Percentiles rank a stretch among this genome's conserved stretches.
Conservation (phyloP, 768 basidiomycete species). For the Collybiopsis luxurians region DNA sequence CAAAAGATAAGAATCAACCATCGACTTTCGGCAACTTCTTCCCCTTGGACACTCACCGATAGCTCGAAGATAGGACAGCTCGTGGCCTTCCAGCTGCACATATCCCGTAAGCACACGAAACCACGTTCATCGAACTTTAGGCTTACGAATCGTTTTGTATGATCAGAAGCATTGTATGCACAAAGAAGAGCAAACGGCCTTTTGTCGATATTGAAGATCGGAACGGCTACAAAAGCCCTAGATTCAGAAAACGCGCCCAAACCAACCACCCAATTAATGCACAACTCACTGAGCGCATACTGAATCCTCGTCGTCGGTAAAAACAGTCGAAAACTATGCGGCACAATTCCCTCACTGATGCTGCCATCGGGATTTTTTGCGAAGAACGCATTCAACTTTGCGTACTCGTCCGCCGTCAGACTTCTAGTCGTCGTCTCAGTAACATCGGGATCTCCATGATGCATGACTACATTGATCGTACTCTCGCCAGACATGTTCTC, state of each 20-base stretch:
- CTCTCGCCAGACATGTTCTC: slow-evolving; percentile 66
- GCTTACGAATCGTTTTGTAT: slow-evolving; percentile 77
- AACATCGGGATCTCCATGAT: slow-evolving; percentile 59
- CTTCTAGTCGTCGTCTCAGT: slow-evolving; percentile 49
- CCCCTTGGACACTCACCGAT: slow-evolving; percentile 57
- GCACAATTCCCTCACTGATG: slow-evolving; percentile 84
- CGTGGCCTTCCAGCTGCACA: slow-evolving; percentile 79
- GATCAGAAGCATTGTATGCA: slow-evolving; percentile 84
- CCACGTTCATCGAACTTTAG: not conserved
- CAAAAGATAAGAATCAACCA: not conserved
- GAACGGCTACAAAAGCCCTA: slow-evolving; percentile 67
- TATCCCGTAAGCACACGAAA: slow-evolving; percentile 7
- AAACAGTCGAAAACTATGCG: slow-evolving; percentile 78
- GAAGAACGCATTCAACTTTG: slow-evolving; percentile 74
- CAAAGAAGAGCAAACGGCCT: slow-evolving; percentile 88
- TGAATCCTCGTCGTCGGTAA: slow-evolving; percentile 75
- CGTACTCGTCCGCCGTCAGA: slow-evolving; percentile 70
- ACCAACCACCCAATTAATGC: not conserved
- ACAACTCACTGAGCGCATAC: slow-evolving; percentile 75
- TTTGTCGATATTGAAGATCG: slow-evolving; percentile 91
- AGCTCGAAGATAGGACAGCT: slow-evolving; percentile 87
- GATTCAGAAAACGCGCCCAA: slow-evolving; percentile 9
- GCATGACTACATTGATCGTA: slow-evolving; percentile 64
- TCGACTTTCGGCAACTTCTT: slow-evolving; percentile 1
- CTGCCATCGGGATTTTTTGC: slow-evolving; percentile 79